phyloP scores from a whole-genome alignment of 441 rosid genomes.

The Erodium trifolium region DNA sequence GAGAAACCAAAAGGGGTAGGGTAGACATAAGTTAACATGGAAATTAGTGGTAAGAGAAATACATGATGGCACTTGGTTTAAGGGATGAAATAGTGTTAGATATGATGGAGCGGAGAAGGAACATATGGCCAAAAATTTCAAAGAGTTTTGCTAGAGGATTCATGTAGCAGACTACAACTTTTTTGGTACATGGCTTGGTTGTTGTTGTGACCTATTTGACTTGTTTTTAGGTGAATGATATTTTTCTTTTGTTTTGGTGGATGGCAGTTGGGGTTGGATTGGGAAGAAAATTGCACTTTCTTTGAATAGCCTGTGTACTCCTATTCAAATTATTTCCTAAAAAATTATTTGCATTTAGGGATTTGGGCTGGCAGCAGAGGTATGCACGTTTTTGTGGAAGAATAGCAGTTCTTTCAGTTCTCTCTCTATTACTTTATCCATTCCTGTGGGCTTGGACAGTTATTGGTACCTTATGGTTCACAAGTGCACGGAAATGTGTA shows the following conservation, averaged over 20 bases:
- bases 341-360: conserved; percentile 37
- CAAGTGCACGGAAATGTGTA: conserved; percentile 65
- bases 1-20: neutral
- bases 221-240: neutral
- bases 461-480: conserved; percentile 85
- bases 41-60: neutral
- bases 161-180: neutral
- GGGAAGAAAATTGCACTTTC: neutral
- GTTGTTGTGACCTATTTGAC: neutral
- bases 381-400: conserved; percentile 89
- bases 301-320: conserved; percentile 10
- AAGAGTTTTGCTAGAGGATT: neutral
- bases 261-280: neutral
- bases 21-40: neutral
- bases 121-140: neutral
- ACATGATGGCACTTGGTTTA: neutral
- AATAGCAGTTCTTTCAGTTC: conserved; percentile 66
- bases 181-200: neutral
- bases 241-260: neutral
- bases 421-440: conserved; percentile 77
- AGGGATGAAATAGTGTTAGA: neutral
- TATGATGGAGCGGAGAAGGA: neutral
- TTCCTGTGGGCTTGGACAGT: conserved; percentile 98
- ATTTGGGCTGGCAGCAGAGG: conserved; percentile 94
- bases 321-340: conserved; percentile 1